Evolutionary conservation across 2,329 filamentous ascomycete species (phyloP), one percentile per base, ranked within the genome.

Genomic region (Paecilomyces sp.): DNA sequence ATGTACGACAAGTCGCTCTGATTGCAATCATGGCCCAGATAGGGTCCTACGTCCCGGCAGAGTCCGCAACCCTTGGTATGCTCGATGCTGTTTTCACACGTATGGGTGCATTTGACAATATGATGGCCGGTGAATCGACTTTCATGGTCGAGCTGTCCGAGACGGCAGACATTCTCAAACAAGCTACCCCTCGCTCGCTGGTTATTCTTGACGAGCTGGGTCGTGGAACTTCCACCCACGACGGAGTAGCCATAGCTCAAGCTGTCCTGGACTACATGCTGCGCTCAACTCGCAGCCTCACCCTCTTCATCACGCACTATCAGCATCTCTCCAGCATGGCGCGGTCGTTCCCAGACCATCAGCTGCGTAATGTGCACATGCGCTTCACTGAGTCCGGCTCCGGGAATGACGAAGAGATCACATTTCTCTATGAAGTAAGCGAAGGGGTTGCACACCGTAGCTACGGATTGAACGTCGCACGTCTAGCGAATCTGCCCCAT

Each of bases 111-210:
- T 90, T 90, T 67, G 94, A 99, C 76, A 97, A 97, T 72, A 91
- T 99, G 78, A 89, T 97, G 72, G 89, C 91, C 3, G 92, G 92
- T 67, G 94, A 99, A 76, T 90, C 86, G 25, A 99, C 94, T 12
- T 99, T 99, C 78, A 97, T 97, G 92, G 92, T 99, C 58, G 94
- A 99, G 72, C 85, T 99, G 1, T 91, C 88, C 36, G 94, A 99
- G 75, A 97, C 94, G 1, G 87, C 89, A 1, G 87, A 92, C 62
- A 97, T 99, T 66, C 82, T 99, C 25, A 93, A 94, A 70, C 85
- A 91, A 68, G 94, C 93, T 0, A 94, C 92, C 0, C 86, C 90
- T 0, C 86, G 91, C 54, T 91, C 86, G 53, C 83, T 99, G 6
- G 89, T 99, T 62, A 91, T 99, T 53, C 85, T 99, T 5, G 94